Percentiles rank a stretch among this genome's conserved stretches.
These are phyloP conservation scores for Artemisia annua DNA, from an alignment of 129 eudicot genomes.

Conservation along the genomic window DNA sequence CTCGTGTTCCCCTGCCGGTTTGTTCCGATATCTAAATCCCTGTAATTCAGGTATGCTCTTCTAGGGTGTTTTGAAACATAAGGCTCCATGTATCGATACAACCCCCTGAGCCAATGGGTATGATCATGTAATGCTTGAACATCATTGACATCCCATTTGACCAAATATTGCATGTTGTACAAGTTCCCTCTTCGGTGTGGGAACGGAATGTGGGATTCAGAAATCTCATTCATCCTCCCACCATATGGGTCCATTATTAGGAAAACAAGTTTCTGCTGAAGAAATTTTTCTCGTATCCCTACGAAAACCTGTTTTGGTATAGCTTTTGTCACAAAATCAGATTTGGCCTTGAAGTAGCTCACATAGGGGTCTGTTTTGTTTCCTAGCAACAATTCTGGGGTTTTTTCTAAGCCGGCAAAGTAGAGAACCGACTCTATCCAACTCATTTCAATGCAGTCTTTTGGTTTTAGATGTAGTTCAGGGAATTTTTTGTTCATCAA, in stretches of 20 bases:
- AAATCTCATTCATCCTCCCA: constrained; percentile 51
- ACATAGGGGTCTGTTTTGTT: constrained; percentile 37
- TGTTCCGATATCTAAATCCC: constrained; percentile 53
- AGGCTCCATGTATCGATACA: constrained; percentile 39
- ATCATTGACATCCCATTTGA: constrained; percentile 46
- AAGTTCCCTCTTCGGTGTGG: constrained; percentile 59
- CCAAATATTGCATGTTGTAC: constrained; percentile 46
- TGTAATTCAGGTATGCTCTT: constrained; percentile 45
- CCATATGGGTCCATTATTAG: constrained; percentile 57
- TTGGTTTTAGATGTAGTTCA: constrained; percentile 38
- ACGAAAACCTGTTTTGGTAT: constrained; percentile 41
- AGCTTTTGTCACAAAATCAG: constrained; percentile 48
- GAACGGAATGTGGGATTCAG: constrained; percentile 47
- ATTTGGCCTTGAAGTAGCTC: constrained; percentile 49
- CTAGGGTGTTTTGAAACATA: constrained; percentile 53
- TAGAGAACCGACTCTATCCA: constrained; percentile 58
- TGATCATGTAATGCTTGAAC: constrained; percentile 27
- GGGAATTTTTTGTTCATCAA: constrained; percentile 47
- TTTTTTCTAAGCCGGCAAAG: constrained; percentile 45
- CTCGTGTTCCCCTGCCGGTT: constrained; percentile 29
- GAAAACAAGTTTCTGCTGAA: constrained; percentile 36
- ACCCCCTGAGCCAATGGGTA: constrained; percentile 41
- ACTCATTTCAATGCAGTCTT: constrained; percentile 56
- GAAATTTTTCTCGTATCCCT: constrained; percentile 33
- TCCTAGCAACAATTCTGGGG: constrained; percentile 27